phyloP scores from a whole-genome alignment of 495 filamentous ascomycete genomes.

The Cenococcum geophilum region DNA sequence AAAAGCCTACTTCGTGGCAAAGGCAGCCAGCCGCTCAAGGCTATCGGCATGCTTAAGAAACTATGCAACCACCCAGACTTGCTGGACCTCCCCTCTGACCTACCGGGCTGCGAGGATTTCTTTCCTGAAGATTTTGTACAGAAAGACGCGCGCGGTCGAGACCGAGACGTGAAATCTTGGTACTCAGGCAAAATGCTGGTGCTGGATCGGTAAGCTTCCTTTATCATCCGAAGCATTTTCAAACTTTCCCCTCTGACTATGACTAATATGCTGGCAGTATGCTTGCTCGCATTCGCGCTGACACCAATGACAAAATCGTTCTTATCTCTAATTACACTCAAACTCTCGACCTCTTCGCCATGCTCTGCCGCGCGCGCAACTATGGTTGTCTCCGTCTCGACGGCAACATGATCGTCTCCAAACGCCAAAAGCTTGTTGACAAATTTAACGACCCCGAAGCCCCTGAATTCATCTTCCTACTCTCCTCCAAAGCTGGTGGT shows the following conservation, averaged over 20 bases:
- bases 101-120: constrained; percentile 76
- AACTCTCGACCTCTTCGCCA: constrained; percentile 92
- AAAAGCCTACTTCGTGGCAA: constrained; percentile 87
- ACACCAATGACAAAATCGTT: constrained; percentile 99
- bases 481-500: constrained; percentile 94
- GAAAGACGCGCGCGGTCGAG: constrained; percentile 79
- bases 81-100: constrained; percentile 72
- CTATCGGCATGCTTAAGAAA: constrained; percentile 94
- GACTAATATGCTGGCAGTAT: constrained; percentile 45
- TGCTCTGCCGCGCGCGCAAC: constrained; percentile 72
- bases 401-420: constrained; percentile 95
- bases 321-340: constrained; percentile 98
- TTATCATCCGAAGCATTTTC: constrained; percentile 5
- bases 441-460: constrained; percentile 96
- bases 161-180: constrained; percentile 90
- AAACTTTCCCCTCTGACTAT: background rate
- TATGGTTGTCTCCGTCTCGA: constrained; percentile 90
- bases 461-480: constrained; percentile 85
- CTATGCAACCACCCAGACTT: constrained; percentile 98
- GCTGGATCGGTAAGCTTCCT: constrained; percentile 57
- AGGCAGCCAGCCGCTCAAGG: constrained; percentile 92
- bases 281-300: constrained; percentile 90
- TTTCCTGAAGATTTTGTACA: constrained; percentile 86
- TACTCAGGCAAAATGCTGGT: constrained; percentile 99
- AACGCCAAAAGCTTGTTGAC: constrained; percentile 94